Base-by-base conservation (phyloP, 73 alveolate species). In the Tetrahymena malaccensis region DNA sequence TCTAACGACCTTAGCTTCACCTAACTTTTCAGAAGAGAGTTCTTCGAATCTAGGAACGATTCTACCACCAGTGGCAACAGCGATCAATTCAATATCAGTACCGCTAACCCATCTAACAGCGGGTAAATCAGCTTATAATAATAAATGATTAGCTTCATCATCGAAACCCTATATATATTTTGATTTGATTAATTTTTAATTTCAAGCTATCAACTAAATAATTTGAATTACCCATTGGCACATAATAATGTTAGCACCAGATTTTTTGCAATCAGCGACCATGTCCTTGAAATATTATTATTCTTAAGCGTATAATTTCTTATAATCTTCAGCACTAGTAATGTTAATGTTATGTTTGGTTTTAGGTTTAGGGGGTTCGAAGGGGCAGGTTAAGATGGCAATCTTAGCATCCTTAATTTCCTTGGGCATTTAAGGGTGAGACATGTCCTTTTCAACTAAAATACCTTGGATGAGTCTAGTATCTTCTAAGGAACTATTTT, bases 51-150 rank as follows among this genome's bases (percentile, higher is more conserved):
- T 96, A 31, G 99, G 99, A 34, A 99, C 98, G 94, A 99, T 98
- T 96, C 99, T 97, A n/a, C 99, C 99, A n/a, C 99, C 99, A 89
- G 99, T 99, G 96, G 99, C 99, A 96, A 99, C 98, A 94, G 99
- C 99, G 34, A 99, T 97, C 95, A 99, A 99, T 97, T 99, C 99
- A 84, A 99, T 98, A 96, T 99, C 99, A 37, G 99, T 99, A 50
- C 99, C 99, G 21, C 99, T 99, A 21, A 99, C 99, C 99, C 99
- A 99, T 96, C 99, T 97, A 22, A 97, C 98, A 40, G 99, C 98
- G 38, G 99, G 99, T 40, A 98, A 89, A 93, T 97, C 96, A 94
- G 97, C 97, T 95, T 95, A 96, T 97, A 96, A 96, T 84, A 98
- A 97, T 94, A 99, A 94, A 94, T 99, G 99, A 96, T 99, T 99